Base-by-base conservation (phyloP, 495 filamentous ascomycete species). In the Friedmanniomyces simplex region DNA sequence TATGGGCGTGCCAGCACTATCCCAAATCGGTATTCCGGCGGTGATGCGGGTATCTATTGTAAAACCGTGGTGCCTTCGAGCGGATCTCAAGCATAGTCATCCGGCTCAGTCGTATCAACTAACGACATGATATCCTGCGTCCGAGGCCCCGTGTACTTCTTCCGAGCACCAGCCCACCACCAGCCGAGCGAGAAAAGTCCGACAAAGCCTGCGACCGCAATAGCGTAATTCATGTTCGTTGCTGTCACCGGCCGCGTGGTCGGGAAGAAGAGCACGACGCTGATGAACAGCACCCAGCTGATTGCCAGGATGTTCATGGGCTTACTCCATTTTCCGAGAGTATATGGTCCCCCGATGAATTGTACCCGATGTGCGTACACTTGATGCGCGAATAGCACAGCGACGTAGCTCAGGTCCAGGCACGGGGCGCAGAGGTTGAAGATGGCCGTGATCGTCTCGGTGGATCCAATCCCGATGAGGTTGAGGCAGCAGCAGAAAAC, bases 401-500 rank as follows among this genome's bases (percentile, higher is more conserved):
- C 78, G 13, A 83, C 74, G 63, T 88, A 88, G 22, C 79, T 83
- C 25, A 85, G 64, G 65, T 88, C 84, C 4, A 88, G 73, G 5
- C 82, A 82, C 0, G 84, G 84, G 0, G 84, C 83, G 6, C 82
- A 86, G 65, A 87, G 77, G 67, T 76, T 84, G 73, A 87, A 88
- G 57, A 88, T 85, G 11, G 82, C 79, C 5, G 82, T 73, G 32
- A 84, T 83, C 1, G 84, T 86, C 62, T 82, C 68, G n/a, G 79
- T 81, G 20, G 73, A 77, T 14, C 82, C 84, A 39, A 87, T 82
- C n/a, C 79, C 84, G 64, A 87, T 85, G 49, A 80, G 76, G 58
- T 81, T 83, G 26, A 87, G 75, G 21, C 69, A 70, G 56, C 74
- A 72, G 63, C 79, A 83, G 70, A 82, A 82, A 52, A 77, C 49